phyloP scores from a whole-genome alignment of 768 basidiomycete species.

The Exidia glandulosa region DNA sequence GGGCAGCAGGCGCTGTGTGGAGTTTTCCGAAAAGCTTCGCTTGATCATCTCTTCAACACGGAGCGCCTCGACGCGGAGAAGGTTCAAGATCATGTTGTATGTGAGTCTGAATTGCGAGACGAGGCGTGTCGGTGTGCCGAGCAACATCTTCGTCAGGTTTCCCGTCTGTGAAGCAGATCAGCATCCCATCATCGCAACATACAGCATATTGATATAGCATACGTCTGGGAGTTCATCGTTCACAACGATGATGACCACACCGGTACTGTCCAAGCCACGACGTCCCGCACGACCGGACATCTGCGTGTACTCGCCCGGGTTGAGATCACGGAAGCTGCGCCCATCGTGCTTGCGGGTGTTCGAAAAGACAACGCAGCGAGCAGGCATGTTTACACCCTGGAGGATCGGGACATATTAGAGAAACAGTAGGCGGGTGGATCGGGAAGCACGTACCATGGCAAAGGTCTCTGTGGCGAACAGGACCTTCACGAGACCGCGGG shows the following conservation, averaged over 20 bases:
- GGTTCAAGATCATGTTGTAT: conserved; percentile 98
- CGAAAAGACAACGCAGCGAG: conserved; percentile 93
- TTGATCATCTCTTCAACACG: conserved; percentile 99
- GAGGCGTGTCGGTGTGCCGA: conserved; percentile 86
- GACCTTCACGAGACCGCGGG: conserved; percentile 89
- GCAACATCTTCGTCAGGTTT: conserved; percentile 77
- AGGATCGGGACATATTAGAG: not conserved
- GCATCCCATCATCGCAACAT: not conserved
- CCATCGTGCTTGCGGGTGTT: conserved; percentile 94
- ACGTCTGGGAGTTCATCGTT: conserved; percentile 84
- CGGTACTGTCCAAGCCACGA: conserved; percentile 88
- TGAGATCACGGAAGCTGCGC: conserved; percentile 76
- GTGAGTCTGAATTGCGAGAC: conserved; percentile 95
- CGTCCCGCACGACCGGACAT: conserved; percentile 99
- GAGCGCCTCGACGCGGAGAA: conserved; percentile 90
- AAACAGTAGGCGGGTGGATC: not conserved
- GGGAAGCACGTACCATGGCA: conserved; percentile 64
- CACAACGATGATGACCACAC: conserved; percentile 85
- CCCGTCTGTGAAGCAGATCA: conserved; percentile 39
- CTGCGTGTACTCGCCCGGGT: conserved; percentile 92
- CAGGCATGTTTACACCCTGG: conserved; percentile 99
- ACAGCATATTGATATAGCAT: conserved; percentile 9
- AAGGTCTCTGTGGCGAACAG: conserved; percentile 99
- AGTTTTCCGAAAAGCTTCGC: conserved; percentile 95
- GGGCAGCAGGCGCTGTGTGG: conserved; percentile 82